Evolutionary conservation across 495 filamentous ascomycete genomes (phyloP), one percentile per base, ranked within the genome.

Genomic region (Lophiostoma macrostomum): DNA sequence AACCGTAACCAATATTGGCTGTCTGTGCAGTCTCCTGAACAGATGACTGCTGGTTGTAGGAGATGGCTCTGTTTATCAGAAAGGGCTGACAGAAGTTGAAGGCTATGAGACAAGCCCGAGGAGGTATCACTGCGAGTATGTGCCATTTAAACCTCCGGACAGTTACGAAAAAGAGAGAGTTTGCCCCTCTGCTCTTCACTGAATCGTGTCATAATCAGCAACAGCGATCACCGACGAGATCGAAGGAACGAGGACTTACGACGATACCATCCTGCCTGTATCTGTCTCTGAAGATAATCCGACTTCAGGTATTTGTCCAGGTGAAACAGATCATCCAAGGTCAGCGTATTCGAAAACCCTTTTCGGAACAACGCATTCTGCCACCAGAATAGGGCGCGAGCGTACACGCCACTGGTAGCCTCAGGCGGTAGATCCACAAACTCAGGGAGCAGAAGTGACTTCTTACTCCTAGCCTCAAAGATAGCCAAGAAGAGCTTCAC

Each of bases 41-140:
- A n/a, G n/a, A n/a, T n/a, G 75, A 70, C 43, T 75, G 60, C 6
- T 70, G 49, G 4, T 78, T 74, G 38, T 78, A 76, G 5, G 57
- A 61, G 4, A 84, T 61, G 0, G 79, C 73, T 10, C 74, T 68
- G 37, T 79, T 71, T 12, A 88, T 72, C 18, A 88, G 71, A 36
- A 88, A 73, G 3, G 84, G 84, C 60, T 86, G 84, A 32, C 75
- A 77, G 52, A 83, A 79, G 43, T 71, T 77, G 63, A 87, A 81
- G 0, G 71, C 83, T 18, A 77, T 80, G 2, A 81, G 71, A 29
- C 68, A 76, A 1, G 76, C 63, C 25, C 81, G 67, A 2, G 83
- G 80, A 2, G 74, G 73, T 5, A 56, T 39, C 37, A 81, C 67
- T 3, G 69, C 77, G 8, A 38, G 42, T 22, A 60, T 22, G 16